Evolutionary conservation across 2,329 filamentous ascomycete genomes (phyloP).

Genomic region (Alternaria sp.): DNA sequence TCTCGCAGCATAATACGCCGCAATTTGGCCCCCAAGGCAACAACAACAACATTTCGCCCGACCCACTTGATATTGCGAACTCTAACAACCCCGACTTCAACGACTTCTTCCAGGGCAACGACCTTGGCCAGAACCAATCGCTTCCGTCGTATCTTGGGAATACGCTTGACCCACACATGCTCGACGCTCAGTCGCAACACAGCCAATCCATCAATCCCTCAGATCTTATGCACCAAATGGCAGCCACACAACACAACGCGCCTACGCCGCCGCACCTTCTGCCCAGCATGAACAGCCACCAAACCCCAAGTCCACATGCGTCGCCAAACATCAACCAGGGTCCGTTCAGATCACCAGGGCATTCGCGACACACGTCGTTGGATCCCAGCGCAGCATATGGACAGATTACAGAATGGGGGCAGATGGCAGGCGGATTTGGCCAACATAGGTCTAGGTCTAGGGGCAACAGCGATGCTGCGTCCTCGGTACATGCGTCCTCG

Average conservation of each 20-base stretch:
- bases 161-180: slow-evolving; percentile 55
- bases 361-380: slow-evolving; percentile 68
- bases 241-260: slow-evolving; percentile 59
- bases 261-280: slow-evolving; percentile 66
- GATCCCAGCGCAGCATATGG: slow-evolving; percentile 69
- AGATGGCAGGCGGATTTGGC: slow-evolving; percentile 69
- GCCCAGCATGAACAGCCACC: slow-evolving; percentile 61
- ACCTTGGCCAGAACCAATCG: slow-evolving; percentile 63
- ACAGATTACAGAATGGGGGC: slow-evolving; percentile 66
- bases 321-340: slow-evolving; percentile 64
- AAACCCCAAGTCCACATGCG: slow-evolving; percentile 60
- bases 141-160: slow-evolving; percentile 65
- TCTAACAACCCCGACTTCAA: slow-evolving; percentile 48
- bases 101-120: slow-evolving; percentile 65
- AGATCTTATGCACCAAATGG: slow-evolving; percentile 61
- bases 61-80: slow-evolving; percentile 47
- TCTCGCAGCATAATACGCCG: slow-evolving; percentile 65
- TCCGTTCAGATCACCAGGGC: slow-evolving; percentile 61
- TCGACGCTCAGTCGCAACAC: slow-evolving; percentile 52
- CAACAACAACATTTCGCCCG: slow-evolving; percentile 48
- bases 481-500: slow-evolving; percentile 82
- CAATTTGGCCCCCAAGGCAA: slow-evolving; percentile 51
- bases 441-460: slow-evolving; percentile 70
- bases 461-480: slow-evolving; percentile 78
- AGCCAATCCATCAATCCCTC: slow-evolving; percentile 57